Evolutionary conservation across 768 basidiomycete species (phyloP), one percentile per base, ranked within the genome.

Genomic region (Trametes punicea): DNA sequence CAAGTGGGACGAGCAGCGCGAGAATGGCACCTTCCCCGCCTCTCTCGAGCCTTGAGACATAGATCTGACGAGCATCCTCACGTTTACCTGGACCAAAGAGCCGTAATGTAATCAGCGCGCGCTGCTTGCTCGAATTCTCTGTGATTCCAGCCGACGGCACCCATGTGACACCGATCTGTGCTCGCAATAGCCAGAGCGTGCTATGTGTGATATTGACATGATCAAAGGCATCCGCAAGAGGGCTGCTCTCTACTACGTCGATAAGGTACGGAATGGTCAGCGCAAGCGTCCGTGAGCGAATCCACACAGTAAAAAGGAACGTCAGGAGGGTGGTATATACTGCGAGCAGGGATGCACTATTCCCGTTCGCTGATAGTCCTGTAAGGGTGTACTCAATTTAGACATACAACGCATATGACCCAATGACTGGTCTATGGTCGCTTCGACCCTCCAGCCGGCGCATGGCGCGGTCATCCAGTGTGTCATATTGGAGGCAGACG

Each of bases 1-100:
- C 65, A 92, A 87, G 76, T 98, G 88, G 77, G 95, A 99, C 69
- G 95, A 96, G 53, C 93, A 98, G 74, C 84, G 95, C 70, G 94
- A 98, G 71, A 85, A 73, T 62, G 93, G 91, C 56, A 89, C 88
- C 20, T 97, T 97, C 84, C 91, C 93, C 30, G 90, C 91, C 10
- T 92, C 91, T 11, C 75, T 97, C 66, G 92, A 96, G 69, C 85
- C 85, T 59, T 85, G 75, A 80, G 45, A 15, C 29, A 16, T 47
- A 25, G 42, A 55, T 55, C 41, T 50, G 46, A 6, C n/a, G 21
- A 27, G 27, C 51, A 27, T 38, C 51, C 4, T 23, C 45, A 27
- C 27, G 46, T 44, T 23, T 15, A 25, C 13, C 34, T 16, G 44
- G 25, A 31, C 27, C 27, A 26, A 38, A 5, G 9, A 36, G 26